These are phyloP conservation scores for Entrophospora sp. DNA, from an alignment of 192 early-diverging fungal genomes.

Conservation along the genomic window DNA sequence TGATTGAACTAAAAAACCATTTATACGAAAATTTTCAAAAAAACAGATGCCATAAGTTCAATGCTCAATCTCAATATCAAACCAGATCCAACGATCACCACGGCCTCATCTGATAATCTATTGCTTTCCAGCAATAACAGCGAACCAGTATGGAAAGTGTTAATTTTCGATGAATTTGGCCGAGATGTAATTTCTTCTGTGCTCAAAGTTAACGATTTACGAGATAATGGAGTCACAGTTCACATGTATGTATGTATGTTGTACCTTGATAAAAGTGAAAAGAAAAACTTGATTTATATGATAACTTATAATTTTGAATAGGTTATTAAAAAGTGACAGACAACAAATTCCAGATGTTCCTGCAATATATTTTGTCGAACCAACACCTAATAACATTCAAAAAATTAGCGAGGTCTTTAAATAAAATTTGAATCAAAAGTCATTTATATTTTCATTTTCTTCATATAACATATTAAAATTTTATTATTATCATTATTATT, in stretches of 20 bases:
- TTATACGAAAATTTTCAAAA: too few relatives aligned
- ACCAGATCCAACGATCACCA: slow-evolving; percentile 24
- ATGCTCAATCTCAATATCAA: slow-evolving; percentile 84
- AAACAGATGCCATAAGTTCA: slow-evolving; percentile 63
- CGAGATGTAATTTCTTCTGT: slow-evolving; percentile 96
- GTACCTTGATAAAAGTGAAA: background rate
- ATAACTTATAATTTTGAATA: slow-evolving; percentile 22
- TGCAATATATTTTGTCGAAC: slow-evolving; percentile 92
- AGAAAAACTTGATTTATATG: background rate
- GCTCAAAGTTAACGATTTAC: slow-evolving; percentile 88
- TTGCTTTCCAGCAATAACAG: slow-evolving; percentile 21
- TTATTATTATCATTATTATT: background rate
- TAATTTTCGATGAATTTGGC: slow-evolving; percentile 89
- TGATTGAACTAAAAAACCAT: too few relatives aligned
- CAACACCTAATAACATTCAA: slow-evolving; percentile 77
- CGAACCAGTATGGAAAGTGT: slow-evolving; percentile 91
- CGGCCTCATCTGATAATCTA: slow-evolving; percentile 29
- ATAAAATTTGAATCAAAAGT: too few relatives aligned
- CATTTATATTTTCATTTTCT: too few relatives aligned
- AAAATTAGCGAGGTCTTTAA: slow-evolving; percentile 76
- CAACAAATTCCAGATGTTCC: slow-evolving; percentile 93
- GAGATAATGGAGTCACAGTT: slow-evolving; percentile 92
- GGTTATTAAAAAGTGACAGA: slow-evolving; percentile 73
- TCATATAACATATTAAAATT: too few relatives aligned
- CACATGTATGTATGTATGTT: slow-evolving; percentile 70